phyloP scores from a whole-genome alignment of 257 asterid species.

The Coffea canephora region DNA sequence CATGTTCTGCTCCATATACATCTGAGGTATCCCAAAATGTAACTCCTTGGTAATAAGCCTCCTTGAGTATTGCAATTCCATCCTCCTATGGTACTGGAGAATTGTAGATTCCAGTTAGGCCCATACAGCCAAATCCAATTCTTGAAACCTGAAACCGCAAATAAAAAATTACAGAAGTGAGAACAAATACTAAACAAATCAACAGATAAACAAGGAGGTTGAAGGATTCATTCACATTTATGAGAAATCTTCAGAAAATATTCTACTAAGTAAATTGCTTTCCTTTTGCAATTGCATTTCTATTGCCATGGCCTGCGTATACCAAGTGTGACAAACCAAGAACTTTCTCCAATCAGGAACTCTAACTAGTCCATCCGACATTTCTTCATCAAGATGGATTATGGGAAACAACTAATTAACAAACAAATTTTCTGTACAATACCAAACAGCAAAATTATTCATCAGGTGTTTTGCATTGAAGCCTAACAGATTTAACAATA shows the following conservation, averaged over 20 bases:
- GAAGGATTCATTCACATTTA: neutral
- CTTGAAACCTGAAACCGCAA: conserved; percentile 39
- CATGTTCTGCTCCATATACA: conserved; percentile 38
- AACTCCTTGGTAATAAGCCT: conserved; percentile 44
- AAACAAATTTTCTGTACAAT: neutral
- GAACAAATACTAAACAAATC: neutral
- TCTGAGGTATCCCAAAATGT: conserved; percentile 51
- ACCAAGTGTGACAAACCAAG: too few species aligned
- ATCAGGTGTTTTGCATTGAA: too few species aligned
- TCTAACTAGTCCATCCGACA: neutral
- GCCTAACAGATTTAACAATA: neutral
- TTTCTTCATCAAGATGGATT: too few species aligned
- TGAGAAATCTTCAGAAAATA: neutral
- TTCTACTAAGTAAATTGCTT: too few species aligned
- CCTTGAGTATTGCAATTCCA: conserved; percentile 47
- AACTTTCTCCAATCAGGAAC: neutral
- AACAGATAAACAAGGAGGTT: neutral
- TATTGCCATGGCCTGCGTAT: too few species aligned
- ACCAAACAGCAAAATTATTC: neutral
- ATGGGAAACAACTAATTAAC: too few species aligned
- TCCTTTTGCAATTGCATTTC: too few species aligned
- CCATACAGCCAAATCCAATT: conserved; percentile 65
- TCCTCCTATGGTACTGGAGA: conserved; percentile 44
- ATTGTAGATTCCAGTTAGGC: conserved; percentile 51
- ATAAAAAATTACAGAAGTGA: neutral